Conservation (phyloP, 257 asterid genomes). For the Nicotiana paniculata region DNA sequence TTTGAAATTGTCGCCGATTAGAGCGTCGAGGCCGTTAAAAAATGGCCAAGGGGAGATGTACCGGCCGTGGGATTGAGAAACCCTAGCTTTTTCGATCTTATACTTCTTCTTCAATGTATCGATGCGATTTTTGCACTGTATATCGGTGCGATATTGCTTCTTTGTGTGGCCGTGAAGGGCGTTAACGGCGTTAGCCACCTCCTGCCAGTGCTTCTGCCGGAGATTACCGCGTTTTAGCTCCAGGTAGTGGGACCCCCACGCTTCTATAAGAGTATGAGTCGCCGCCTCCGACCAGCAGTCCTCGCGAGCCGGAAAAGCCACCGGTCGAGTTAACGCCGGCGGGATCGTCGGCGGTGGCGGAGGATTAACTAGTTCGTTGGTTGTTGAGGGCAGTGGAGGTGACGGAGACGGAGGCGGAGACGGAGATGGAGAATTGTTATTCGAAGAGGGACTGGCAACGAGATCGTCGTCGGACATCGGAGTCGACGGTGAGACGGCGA, state of each 20-base stretch:
- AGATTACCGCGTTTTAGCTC: conserved; percentile 81
- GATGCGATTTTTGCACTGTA: conserved; percentile 91
- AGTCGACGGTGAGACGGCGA: background rate
- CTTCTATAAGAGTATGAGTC: conserved; percentile 63
- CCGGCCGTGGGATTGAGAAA: conserved; percentile 49
- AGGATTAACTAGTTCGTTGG: background rate
- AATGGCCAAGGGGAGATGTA: conserved; percentile 66
- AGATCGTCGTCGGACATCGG: conserved; percentile 31
- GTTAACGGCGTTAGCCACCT: conserved; percentile 89
- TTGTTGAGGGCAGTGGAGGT: conserved; percentile 8
- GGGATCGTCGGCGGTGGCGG: conserved; percentile 16
- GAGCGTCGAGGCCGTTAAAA: conserved; percentile 52
- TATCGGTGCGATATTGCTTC: conserved; percentile 68
- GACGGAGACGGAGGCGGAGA: conserved; percentile 24
- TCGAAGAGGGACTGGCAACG: background rate
- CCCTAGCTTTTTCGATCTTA: conserved; percentile 72
- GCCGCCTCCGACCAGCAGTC: conserved; percentile 94
- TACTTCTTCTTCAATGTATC: conserved; percentile 87
- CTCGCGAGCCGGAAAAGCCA: conserved; percentile 52
- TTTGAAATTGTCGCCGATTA: conserved; percentile 52
- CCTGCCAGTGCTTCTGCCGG: conserved; percentile 89
- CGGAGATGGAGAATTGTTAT: conserved; percentile 10
- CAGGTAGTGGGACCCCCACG: conserved; percentile 75
- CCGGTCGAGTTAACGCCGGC: conserved; percentile 22
- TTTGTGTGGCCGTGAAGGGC: conserved; percentile 49